Evolutionary conservation across 1,139 yeast genomes (phyloP).

Genomic region (Pichia sp.): DNA sequence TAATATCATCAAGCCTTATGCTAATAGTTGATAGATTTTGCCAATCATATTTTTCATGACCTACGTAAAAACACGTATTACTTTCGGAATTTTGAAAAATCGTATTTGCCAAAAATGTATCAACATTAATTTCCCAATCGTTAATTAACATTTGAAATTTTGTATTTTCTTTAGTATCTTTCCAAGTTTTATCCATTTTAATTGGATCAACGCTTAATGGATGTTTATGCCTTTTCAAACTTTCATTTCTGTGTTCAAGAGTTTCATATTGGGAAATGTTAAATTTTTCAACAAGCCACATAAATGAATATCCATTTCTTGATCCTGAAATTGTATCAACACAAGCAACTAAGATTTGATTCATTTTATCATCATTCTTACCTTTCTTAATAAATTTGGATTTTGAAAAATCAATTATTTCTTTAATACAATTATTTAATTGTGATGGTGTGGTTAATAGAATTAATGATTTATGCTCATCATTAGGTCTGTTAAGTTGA

Average conservation of each 20-base stretch:
- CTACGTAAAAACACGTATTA: slow-evolving; percentile 22
- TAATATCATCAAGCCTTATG: too few species aligned
- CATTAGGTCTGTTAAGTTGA: slow-evolving; percentile 9
- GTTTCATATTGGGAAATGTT: slow-evolving; percentile 21
- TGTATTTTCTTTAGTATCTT: slow-evolving; percentile 7
- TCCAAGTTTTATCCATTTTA: slow-evolving; percentile 23
- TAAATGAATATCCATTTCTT: slow-evolving; percentile 41
- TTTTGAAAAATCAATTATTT: slow-evolving; percentile 31
- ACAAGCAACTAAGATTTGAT: slow-evolving; percentile 44
- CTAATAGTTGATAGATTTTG: slow-evolving; percentile 9
- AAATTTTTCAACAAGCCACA: slow-evolving; percentile 39
- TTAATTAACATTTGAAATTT: slow-evolving; percentile 9
- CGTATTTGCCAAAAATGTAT: slow-evolving; percentile 24
- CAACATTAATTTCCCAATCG: slow-evolving; percentile 1
- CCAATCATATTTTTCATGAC: slow-evolving; percentile 6
- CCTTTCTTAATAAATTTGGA: neutral
- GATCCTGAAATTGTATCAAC: slow-evolving; percentile 40
- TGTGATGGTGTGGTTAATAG: slow-evolving; percentile 42
- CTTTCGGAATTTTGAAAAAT: slow-evolving; percentile 24
- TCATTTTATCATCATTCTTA: slow-evolving; percentile 10
- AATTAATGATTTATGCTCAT: slow-evolving; percentile 22
- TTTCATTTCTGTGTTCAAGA: slow-evolving; percentile 7
- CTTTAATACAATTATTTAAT: slow-evolving; percentile 33
- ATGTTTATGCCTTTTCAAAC: slow-evolving; percentile 7
- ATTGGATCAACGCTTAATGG: slow-evolving; percentile 19